Evolutionary conservation across 116 monocot genomes (phyloP), one percentile per base, ranked within the genome.

Genomic region (Posidonia oceanica): DNA sequence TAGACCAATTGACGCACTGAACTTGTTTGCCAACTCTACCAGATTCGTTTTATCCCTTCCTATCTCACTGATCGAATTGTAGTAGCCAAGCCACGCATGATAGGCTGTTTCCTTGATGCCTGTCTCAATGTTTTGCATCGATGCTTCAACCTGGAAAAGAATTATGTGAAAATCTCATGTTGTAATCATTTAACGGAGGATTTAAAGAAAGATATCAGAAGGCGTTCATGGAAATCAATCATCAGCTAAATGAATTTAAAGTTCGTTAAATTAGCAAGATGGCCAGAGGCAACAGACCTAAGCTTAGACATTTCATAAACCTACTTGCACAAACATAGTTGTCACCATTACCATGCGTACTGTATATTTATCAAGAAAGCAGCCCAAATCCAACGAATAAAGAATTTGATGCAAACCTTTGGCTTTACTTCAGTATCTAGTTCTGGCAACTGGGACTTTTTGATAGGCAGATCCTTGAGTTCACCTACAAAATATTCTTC

Each of bases 51-150:
- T 97, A 60, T 97, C 87, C 69, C 96, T 84, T 52, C 87, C 96
- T 71, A 92, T 87, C 10, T 85, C 82, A 48, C 58, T 36, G 14
- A 91, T 87, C 13, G 92, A 97, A 59, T 97, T 92, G 72, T 97
- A 97, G 57, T 92, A 89, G 4, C 92, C 96, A 73, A 97, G 96
- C 96, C 96, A 97, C 59, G 96, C 88, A 71, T 97, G 96, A 68
- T 97, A 97, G 17, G 89, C 96, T 52, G 96, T 87, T 75, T 97
- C 96, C 62, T 92, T 97, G 15, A 87, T 82, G 63, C 89, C 87
- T 37, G 75, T 59, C 37, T 97, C 92, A 53, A 97, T 79, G 17
- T 73, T 85, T 64, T 61, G 76, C 54, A 92, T 82, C 21, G 96
- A 88, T 38, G 84, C 85, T 38, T 88, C 86, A 64, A 83, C 88